phyloP scores from a whole-genome alignment of 2,329 filamentous ascomycete genomes.

The Aschersonia sp. region DNA sequence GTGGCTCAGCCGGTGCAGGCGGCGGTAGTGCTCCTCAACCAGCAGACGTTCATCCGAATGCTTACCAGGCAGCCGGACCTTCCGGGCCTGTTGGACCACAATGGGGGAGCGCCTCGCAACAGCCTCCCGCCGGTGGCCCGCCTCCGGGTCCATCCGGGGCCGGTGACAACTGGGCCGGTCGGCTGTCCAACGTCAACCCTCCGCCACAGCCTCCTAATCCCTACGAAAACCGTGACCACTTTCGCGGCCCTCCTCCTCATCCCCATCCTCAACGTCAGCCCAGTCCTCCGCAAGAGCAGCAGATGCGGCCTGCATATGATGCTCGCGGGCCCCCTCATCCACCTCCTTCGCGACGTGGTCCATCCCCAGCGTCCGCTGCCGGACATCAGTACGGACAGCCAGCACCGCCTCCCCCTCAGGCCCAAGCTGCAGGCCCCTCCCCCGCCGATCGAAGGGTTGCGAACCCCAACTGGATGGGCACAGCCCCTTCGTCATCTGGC shows the following conservation, averaged over 20 bases:
- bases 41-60: constrained; percentile 89
- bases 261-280: constrained; percentile 56
- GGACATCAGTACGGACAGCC: constrained; percentile 30
- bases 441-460: constrained; percentile 41
- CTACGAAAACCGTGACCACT: constrained; percentile 52
- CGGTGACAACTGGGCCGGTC: constrained; percentile 42
- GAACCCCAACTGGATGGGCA: constrained; percentile 46
- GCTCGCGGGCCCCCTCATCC: constrained; percentile 21
- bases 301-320: constrained; percentile 45
- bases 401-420: constrained; percentile 22
- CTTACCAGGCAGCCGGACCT: constrained; percentile 73
- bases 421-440: constrained; percentile 15
- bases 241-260: constrained; percentile 52
- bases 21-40: constrained; percentile 73
- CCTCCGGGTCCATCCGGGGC: constrained; percentile 47
- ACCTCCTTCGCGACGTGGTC: constrained; percentile 30
- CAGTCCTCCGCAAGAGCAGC: constrained; percentile 57
- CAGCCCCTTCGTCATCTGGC: constrained; percentile 26
- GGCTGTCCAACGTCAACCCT: constrained; percentile 67
- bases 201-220: constrained; percentile 66
- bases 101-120: constrained; percentile 68
- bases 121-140: constrained; percentile 34
- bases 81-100: constrained; percentile 74
- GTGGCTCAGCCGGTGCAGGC: constrained; percentile 57
- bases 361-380: constrained; percentile 20